Evolutionary conservation across 164 flowering plant genomes (phyloP).

Genomic region (Chimonanthus salicifolius): DNA sequence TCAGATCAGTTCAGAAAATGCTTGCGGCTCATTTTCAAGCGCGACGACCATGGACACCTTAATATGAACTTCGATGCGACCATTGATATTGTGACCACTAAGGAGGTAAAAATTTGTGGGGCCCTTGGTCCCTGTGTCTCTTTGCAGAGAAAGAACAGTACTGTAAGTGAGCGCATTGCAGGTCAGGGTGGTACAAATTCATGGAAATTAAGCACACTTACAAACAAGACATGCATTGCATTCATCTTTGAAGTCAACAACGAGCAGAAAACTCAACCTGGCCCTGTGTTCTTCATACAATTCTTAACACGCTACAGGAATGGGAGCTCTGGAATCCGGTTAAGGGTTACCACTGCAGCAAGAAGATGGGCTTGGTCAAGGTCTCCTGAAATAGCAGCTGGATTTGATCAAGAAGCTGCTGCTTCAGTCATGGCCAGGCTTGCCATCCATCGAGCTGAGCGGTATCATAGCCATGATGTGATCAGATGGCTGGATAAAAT

Average conservation of each 20-base stretch:
- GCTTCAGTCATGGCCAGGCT: slow-evolving; percentile 88
- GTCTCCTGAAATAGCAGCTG: slow-evolving; percentile 68
- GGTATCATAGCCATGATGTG: slow-evolving; percentile 56
- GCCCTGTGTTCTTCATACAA: slow-evolving; percentile 77
- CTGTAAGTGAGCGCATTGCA: slow-evolving; percentile 57
- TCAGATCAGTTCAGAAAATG: slow-evolving; percentile 73
- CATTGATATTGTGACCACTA: slow-evolving; percentile 68
- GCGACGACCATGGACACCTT: slow-evolving; percentile 52
- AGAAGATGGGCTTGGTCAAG: slow-evolving; percentile 76
- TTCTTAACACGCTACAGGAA: slow-evolving; percentile 65
- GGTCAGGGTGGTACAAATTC: slow-evolving; percentile 74
- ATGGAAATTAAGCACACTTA: slow-evolving; percentile 74
- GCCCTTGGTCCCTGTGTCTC: slow-evolving; percentile 91
- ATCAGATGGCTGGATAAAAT: slow-evolving; percentile 77
- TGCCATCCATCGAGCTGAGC: slow-evolving; percentile 61
- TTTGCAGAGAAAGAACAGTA: slow-evolving; percentile 41
- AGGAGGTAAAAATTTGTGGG: slow-evolving; percentile 73
- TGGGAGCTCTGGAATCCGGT: slow-evolving; percentile 53
- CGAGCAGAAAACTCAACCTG: slow-evolving; percentile 51
- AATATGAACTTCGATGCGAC: slow-evolving; percentile 77
- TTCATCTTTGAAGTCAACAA: slow-evolving; percentile 74
- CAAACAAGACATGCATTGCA: slow-evolving; percentile 67
- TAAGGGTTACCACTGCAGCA: slow-evolving; percentile 83
- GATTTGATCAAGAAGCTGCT: slow-evolving; percentile 97
- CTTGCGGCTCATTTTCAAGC: slow-evolving; percentile 55